Percentiles rank a stretch among this genome's conserved stretches.
Conservation (phyloP, 164 flowering plant species). For the Berberis thunbergii region DNA sequence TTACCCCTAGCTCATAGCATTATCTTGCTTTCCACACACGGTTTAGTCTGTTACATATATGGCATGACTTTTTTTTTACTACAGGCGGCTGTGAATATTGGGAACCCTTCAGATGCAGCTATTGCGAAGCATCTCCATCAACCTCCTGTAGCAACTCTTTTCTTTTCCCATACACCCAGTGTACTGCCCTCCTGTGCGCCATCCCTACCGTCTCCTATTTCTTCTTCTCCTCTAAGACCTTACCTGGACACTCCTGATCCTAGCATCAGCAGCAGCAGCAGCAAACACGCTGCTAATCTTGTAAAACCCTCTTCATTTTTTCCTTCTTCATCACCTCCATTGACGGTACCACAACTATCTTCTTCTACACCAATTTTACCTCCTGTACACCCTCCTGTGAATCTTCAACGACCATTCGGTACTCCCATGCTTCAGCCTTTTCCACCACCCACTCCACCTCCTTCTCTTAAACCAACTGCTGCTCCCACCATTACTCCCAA, state of each 20-base stretch:
- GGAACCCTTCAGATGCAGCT: constrained; percentile 20
- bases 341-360: neutral
- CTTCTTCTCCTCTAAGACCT: neutral
- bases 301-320: neutral
- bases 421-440: neutral
- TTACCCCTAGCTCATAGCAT: neutral
- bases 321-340: constrained; percentile 20
- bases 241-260: neutral
- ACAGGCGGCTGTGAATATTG: constrained; percentile 27
- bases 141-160: constrained; percentile 8
- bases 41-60: neutral
- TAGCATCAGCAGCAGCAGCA: constrained; percentile 4
- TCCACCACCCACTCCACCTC: neutral
- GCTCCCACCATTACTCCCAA: neutral
- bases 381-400: constrained; percentile 9
- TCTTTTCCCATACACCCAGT: constrained; percentile 26
- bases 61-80: neutral
- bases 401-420: constrained; percentile 8
- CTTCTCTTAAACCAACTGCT: neutral
- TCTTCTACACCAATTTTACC: neutral
- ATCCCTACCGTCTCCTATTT: constrained; percentile 24
- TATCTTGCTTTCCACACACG: neutral
- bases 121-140: constrained; percentile 13
- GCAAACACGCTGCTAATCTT: constrained; percentile 9
- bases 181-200: constrained; percentile 26